These are phyloP conservation scores for Chrysopogon serrulatus DNA, from an alignment of 176 grass and related monocot species.

Conservation along the genomic window DNA sequence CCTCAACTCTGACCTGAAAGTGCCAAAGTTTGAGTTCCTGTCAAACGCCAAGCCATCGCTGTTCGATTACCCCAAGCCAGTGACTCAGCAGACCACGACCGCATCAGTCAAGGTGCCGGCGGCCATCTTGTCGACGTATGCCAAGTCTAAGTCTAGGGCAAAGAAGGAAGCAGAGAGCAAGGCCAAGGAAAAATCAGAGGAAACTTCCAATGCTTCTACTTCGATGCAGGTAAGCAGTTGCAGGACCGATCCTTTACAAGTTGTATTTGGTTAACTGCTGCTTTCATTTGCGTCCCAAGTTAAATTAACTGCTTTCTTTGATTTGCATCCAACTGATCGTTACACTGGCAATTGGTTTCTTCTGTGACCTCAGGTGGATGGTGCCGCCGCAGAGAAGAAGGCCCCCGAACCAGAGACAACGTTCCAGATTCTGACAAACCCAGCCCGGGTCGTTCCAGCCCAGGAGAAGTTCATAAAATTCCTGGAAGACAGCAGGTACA, in stretches of 20 bases:
- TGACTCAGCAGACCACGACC: conserved; percentile 45
- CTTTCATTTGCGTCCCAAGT: background rate
- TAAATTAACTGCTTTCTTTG: background rate
- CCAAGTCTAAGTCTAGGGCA: conserved; percentile 70
- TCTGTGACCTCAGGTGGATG: conserved; percentile 49
- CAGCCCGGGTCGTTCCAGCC: conserved; percentile 58
- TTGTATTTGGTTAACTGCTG: background rate
- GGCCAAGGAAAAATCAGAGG: conserved; percentile 44
- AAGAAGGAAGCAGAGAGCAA: conserved; percentile 76
- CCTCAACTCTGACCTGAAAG: conserved; percentile 81
- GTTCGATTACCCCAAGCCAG: conserved; percentile 72
- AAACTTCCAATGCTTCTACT: conserved; percentile 19
- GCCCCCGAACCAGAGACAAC: conserved; percentile 38
- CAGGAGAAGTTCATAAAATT: conserved; percentile 89
- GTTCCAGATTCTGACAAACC: conserved; percentile 66
- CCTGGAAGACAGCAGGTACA: conserved; percentile 67
- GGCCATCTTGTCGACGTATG: conserved; percentile 68
- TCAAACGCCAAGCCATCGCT: conserved; percentile 63
- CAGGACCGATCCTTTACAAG: background rate
- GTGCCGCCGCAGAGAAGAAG: conserved; percentile 46
- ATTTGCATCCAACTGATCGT: background rate
- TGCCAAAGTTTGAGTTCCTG: conserved; percentile 86
- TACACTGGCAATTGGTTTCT: background rate
- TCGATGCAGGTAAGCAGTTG: conserved; percentile 61
- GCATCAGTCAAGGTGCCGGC: conserved; percentile 52